phyloP scores from a whole-genome alignment of 768 basidiomycete genomes.

The Psilocybe tampanensis region DNA sequence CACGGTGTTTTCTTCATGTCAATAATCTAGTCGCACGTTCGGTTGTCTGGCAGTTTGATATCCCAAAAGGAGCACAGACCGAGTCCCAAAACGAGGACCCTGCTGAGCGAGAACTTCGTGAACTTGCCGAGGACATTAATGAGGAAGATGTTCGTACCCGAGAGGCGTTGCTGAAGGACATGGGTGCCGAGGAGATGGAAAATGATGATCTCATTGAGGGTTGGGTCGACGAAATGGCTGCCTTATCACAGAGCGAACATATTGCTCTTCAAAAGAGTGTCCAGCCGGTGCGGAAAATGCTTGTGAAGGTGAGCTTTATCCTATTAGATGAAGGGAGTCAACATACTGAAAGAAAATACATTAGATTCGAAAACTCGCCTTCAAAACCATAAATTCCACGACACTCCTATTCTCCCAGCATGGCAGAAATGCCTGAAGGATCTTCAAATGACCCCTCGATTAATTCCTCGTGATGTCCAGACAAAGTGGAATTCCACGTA shows the following conservation, averaged over 20 bases:
- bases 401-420: conserved; percentile 9
- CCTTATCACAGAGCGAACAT: conserved; percentile 14
- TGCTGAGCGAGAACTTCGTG: background rate
- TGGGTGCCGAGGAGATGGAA: conserved; percentile 16
- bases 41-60: background rate
- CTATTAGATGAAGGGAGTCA: too few species aligned
- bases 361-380: conserved; percentile 25
- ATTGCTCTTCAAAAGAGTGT: conserved; percentile 10
- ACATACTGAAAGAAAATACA: too few species aligned
- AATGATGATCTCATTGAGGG: conserved; percentile 17
- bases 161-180: background rate
- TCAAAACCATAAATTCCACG: conserved; percentile 12
- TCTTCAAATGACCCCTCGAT: conserved; percentile 3
- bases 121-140: conserved; percentile 14
- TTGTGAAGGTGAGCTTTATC: conserved; percentile 43
- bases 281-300: conserved; percentile 24
- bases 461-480: conserved; percentile 35
- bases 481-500: conserved; percentile 41
- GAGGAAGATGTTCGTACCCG: conserved; percentile 5
- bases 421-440: conserved; percentile 15
- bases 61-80: too few species aligned
- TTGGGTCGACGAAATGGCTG: conserved; percentile 28
- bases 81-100: background rate
- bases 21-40: background rate
- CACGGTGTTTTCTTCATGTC: background rate